phyloP scores from a whole-genome alignment of 305 asterid species.

The Solanum aculeatissimum region DNA sequence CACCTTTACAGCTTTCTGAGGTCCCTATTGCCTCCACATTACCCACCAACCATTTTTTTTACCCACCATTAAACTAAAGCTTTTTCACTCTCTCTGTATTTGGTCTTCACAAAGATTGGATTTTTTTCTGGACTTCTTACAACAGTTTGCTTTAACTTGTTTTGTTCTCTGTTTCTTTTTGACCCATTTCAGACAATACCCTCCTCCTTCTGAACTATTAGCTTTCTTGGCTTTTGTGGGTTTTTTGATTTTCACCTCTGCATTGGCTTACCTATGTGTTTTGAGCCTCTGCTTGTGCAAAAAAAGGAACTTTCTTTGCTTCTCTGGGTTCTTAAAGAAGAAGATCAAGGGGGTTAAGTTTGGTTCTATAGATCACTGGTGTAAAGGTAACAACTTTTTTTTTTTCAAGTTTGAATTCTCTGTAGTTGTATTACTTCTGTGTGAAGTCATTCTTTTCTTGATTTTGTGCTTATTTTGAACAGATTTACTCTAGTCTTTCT shows the following conservation, averaged over 20 bases:
- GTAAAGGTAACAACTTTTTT: slow-evolving; percentile 22
- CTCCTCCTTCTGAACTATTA: slow-evolving; percentile 26
- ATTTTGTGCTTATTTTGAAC: neutral
- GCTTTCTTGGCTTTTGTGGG: slow-evolving; percentile 5
- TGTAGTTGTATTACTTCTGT: slow-evolving; percentile 7
- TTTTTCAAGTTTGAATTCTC: neutral
- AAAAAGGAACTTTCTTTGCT: slow-evolving; percentile 26
- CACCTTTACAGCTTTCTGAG: slow-evolving; percentile 41
- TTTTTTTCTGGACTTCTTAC: slow-evolving; percentile 44
- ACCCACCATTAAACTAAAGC: slow-evolving; percentile 9
- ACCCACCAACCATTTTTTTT: slow-evolving; percentile 24
- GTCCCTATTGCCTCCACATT: slow-evolving; percentile 28
- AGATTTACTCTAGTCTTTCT: neutral
- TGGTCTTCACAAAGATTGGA: slow-evolving; percentile 22
- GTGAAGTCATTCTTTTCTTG: slow-evolving; percentile 8
- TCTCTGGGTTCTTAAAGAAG: slow-evolving; percentile 47
- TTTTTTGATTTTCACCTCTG: neutral
- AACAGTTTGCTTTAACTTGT: neutral
- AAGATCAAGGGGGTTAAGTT: slow-evolving; percentile 48
- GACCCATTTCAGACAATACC: slow-evolving; percentile 46
- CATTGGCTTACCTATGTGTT: slow-evolving; percentile 6
- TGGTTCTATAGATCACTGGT: slow-evolving; percentile 25
- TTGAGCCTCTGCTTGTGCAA: slow-evolving; percentile 18
- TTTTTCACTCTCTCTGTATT: neutral
- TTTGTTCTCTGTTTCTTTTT: slow-evolving; percentile 14